Percentiles rank a stretch among this genome's conserved stretches.
phyloP scores from a whole-genome alignment of 495 filamentous ascomycete species.

The Staphylotrichum tortipilum region DNA sequence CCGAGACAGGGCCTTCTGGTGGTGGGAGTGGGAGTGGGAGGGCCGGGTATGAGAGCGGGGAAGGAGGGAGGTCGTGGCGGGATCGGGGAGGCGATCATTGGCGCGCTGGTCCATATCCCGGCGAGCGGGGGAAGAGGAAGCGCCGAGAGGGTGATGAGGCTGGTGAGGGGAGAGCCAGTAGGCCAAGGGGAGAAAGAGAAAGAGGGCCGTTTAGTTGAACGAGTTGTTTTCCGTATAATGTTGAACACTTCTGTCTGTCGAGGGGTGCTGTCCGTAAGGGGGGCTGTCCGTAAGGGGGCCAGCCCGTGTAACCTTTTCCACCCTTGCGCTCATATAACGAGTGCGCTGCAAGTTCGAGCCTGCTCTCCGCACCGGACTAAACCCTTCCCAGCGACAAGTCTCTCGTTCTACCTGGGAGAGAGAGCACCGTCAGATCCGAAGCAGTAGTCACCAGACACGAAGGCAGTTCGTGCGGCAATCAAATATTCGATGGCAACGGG shows the following conservation, averaged over 20 bases:
- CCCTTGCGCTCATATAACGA: too few relatives aligned
- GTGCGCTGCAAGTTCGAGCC: too few relatives aligned
- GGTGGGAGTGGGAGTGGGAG: not conserved
- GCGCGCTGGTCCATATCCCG: conserved; percentile 2
- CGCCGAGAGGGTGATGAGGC: not conserved
- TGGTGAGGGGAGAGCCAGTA: not conserved
- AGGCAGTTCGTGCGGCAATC: conserved; percentile 30
- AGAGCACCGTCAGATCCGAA: conserved; percentile 23
- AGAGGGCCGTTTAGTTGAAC: too few relatives aligned
- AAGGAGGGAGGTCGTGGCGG: not conserved
- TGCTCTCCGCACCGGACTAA: too few relatives aligned
- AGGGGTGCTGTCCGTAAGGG: too few relatives aligned
- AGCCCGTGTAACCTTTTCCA: too few relatives aligned
- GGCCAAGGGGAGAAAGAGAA: not conserved
- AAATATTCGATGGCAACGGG: conserved; percentile 29
- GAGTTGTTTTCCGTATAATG: too few relatives aligned
- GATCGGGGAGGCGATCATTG: conserved; percentile 15
- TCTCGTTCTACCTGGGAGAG: conserved; percentile 17
- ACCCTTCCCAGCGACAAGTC: too few relatives aligned
- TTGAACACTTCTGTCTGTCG: too few relatives aligned
- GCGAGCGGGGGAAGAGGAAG: conserved; percentile 3
- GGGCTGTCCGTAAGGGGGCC: too few relatives aligned
- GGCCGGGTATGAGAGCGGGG: not conserved
- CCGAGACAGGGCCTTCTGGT: too few relatives aligned
- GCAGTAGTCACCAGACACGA: conserved; percentile 27